Percentiles rank a stretch among this genome's conserved stretches.
These are phyloP conservation scores for Fusarium bactridioides DNA, from an alignment of 2,329 filamentous ascomycete species.

Conservation along the genomic window DNA sequence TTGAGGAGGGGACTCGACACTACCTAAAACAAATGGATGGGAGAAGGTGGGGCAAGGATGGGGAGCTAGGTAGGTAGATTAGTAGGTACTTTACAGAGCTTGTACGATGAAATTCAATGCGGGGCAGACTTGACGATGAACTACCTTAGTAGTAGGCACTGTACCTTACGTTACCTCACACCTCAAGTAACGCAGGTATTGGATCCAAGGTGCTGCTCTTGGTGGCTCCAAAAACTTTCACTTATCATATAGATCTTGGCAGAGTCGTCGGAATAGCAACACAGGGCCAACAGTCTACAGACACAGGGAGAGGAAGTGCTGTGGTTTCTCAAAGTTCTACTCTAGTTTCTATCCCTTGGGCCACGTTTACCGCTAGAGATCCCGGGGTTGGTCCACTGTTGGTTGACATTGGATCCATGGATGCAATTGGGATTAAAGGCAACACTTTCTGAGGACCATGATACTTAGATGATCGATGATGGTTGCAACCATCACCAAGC, in stretches of 20 bases:
- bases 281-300: not conserved
- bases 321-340: not conserved
- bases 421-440: not conserved
- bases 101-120: constrained; percentile 7
- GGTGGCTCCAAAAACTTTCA: not conserved
- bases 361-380: constrained; percentile 17
- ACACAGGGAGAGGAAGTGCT: not conserved
- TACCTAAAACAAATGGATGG: constrained; percentile 1
- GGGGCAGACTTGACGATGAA: constrained; percentile 16
- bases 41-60: constrained; percentile 18
- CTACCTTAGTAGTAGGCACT: not conserved
- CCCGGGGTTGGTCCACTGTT: not conserved
- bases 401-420: not conserved
- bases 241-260: not conserved
- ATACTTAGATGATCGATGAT: not conserved
- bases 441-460: not conserved
- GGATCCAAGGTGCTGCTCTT: not conserved
- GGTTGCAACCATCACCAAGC: not conserved
- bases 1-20: constrained; percentile 24
- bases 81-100: not conserved
- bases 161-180: not conserved
- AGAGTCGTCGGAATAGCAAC: not conserved
- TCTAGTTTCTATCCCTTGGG: not conserved
- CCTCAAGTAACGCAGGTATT: not conserved
- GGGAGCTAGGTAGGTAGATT: not conserved